Percentiles rank a stretch among this genome's conserved stretches.
Evolutionary conservation across 2,329 filamentous ascomycete species (phyloP).

Genomic region (Epichloe uncinata): DNA sequence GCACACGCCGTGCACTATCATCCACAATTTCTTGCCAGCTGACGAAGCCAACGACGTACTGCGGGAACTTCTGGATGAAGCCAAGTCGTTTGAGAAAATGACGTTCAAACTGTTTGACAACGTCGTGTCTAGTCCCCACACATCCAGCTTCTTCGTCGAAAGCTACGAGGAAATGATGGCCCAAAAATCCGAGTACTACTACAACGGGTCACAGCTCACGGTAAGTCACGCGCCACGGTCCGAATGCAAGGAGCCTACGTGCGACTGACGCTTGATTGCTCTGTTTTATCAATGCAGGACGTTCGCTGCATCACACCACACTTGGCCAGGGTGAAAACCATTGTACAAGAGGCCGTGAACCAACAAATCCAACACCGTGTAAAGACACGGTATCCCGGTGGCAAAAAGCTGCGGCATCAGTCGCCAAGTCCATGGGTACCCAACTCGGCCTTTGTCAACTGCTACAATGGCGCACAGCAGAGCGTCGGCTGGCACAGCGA

Average conservation of each 20-base stretch:
- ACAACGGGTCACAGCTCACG: slow-evolving; percentile 65
- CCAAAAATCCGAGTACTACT: slow-evolving; percentile 71
- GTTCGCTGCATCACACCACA: slow-evolving; percentile 64
- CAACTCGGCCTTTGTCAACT: slow-evolving; percentile 91
- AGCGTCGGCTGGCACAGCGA: slow-evolving; percentile 89
- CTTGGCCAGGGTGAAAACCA: slow-evolving; percentile 54
- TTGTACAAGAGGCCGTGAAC: slow-evolving; percentile 67
- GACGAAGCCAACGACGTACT: slow-evolving; percentile 63
- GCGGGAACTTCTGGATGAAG: slow-evolving; percentile 60
- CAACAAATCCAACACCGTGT: slow-evolving; percentile 61
- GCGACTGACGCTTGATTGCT: neutral
- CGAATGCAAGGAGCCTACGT: neutral
- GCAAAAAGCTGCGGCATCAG: slow-evolving; percentile 66
- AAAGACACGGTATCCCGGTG: slow-evolving; percentile 48
- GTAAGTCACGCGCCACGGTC: slow-evolving; percentile 20
- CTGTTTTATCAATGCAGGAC: slow-evolving; percentile 35
- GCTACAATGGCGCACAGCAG: slow-evolving; percentile 70
- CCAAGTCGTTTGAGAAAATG: slow-evolving; percentile 53
- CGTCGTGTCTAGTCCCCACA: slow-evolving; percentile 75
- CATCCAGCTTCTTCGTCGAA: slow-evolving; percentile 71
- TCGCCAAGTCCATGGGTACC: slow-evolving; percentile 61
- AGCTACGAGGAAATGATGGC: slow-evolving; percentile 52
- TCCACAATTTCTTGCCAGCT: slow-evolving; percentile 74
- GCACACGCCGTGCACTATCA: slow-evolving; percentile 80
- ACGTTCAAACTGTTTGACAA: slow-evolving; percentile 83